Evolutionary conservation across 2,329 filamentous ascomycete genomes (phyloP), one percentile per base, ranked within the genome.

Genomic region (Chaetomiaceae sp.): DNA sequence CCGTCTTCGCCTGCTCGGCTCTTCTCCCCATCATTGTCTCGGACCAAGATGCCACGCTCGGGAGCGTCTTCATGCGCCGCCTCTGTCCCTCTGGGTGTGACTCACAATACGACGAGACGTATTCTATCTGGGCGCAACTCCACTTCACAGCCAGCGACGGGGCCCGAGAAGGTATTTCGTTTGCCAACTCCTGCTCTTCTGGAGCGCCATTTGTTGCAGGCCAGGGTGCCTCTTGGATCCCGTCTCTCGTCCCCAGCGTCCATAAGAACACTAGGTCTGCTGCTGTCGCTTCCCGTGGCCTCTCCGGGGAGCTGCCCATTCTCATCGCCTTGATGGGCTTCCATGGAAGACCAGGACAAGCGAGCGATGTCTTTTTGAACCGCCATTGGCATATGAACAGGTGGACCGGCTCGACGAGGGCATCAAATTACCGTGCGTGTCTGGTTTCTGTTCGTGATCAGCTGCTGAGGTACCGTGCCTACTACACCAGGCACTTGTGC

Each of bases 241-340:
- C 70, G 0, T 52, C 57, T 8, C 54, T 73, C 12, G 58, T 73
- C 2, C 70, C 70, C 0, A 7, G 13, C 13, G 60, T 59, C 1
- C 72, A 69, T 50, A 44, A 33, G 16, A 60, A 61, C 27, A 58
- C 59, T 2, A 7, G 34, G 0, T 2, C 8, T 3, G 1, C 35
- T 2, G 13, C 31, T 5, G 8, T 50, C 1, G 58, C 44, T 3
- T 72, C 70, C 0, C 16, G 5, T 0, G 70, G 70, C 0, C 63
- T 73, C 1, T 62, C 65, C 1, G 71, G 71, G 14, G 63, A 70
- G n/a, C 46, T 73, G 12, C 57, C 64, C 3, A 64, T 72, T 6
- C 57, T 73, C 10, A 55, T 73, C 3, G 71, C 65, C 1, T 54
- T 73, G n/a, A 71, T 73, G 67, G 69, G 68, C 1, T 65, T 72